Evolutionary conservation across 2,329 filamentous ascomycete genomes (phyloP), one percentile per base, ranked within the genome.

Genomic region (Coniella lustricola): DNA sequence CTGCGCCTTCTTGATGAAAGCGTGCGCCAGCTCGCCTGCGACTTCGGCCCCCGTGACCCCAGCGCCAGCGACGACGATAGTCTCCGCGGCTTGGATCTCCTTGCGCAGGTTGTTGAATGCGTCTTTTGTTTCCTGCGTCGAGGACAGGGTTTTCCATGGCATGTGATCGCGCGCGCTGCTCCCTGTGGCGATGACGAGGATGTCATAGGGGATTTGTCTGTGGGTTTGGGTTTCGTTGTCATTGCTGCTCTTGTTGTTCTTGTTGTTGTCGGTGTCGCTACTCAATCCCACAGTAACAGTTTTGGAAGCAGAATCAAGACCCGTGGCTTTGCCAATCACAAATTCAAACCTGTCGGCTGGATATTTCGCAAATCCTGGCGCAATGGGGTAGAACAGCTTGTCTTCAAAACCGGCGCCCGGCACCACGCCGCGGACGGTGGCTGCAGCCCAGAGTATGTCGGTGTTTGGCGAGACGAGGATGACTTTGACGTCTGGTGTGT

Each of bases 181-280:
- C 7, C 79, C 79, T 2, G 78, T 82, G 9, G 77, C 76, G 37
- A 82, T 62, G 51, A 82, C 58, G 12, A 81, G 64, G 18, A 69
- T 70, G 54, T 79, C 69, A 56, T 81, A 82, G 17, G 52, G 51
- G 47, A 79, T 57, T 10, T 62, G 61, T 5, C 64, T 29, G 25
- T 29, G 25, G 5, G 25, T 10, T 10, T 29, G 25, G 25, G 25
- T 10, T 29, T 10, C 25, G 5, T 29, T 29, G 10, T 10, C 25
- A 29, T 29, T 29, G 25, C 25, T 29, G 25, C 25, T 29, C 5
- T 10, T 29, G 25, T 10, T 29, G 25, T 10, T 29, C 5, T 29
- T 29, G 25, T 10, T 29, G 25, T 10, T 61, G n/a, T 56, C 55
- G 4, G 51, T 58, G 7, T 63, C 65, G 4, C 60, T 65, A 38